phyloP scores from a whole-genome alignment of 2,329 filamentous ascomycete species.

The Trichoderma semiorbis region DNA sequence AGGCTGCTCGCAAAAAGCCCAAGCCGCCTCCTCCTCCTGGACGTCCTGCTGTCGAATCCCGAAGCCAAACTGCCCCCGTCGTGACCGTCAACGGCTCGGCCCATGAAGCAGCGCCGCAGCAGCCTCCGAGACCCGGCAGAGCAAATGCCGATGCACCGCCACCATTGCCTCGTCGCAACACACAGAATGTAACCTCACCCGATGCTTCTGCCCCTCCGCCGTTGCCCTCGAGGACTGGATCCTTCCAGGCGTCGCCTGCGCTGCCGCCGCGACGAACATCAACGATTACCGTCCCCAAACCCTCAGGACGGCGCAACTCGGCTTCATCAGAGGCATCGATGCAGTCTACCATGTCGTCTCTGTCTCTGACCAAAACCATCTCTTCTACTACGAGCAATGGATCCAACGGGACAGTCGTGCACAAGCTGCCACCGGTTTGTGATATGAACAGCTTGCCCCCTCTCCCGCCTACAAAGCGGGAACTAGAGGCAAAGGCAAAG shows the following conservation, averaged over 20 bases:
- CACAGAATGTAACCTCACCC: slow-evolving; percentile 20
- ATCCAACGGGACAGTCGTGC: slow-evolving; percentile 40
- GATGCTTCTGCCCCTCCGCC: slow-evolving; percentile 28
- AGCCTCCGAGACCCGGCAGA: slow-evolving; percentile 38
- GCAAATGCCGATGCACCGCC: slow-evolving; percentile 30
- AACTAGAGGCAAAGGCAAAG: slow-evolving; percentile 43
- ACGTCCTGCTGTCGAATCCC: slow-evolving; percentile 37
- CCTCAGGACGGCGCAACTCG: slow-evolving; percentile 49
- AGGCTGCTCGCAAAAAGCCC: slow-evolving; percentile 40
- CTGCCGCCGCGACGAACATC: slow-evolving; percentile 51
- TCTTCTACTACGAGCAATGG: slow-evolving; percentile 49
- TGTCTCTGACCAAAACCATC: slow-evolving; percentile 45
- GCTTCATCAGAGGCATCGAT: slow-evolving; percentile 56
- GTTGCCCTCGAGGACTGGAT: slow-evolving; percentile 31
- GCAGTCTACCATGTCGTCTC: slow-evolving; percentile 50
- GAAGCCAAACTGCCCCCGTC: slow-evolving; percentile 36
- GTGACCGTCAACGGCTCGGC: slow-evolving; percentile 25
- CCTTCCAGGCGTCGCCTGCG: slow-evolving; percentile 40
- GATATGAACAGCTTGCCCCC: slow-evolving; percentile 56
- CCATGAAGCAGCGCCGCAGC: slow-evolving; percentile 32
- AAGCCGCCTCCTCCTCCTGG: slow-evolving; percentile 34
- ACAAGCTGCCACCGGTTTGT: slow-evolving; percentile 55
- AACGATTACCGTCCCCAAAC: slow-evolving; percentile 35
- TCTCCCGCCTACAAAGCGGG: slow-evolving; percentile 53
- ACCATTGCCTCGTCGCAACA: slow-evolving; percentile 35